A percentile compares a stretch with the other conserved stretches of the same genome.
Evolutionary conservation across 768 basidiomycete species (phyloP).

Genomic region (Brasilioporus rufonigricans): DNA sequence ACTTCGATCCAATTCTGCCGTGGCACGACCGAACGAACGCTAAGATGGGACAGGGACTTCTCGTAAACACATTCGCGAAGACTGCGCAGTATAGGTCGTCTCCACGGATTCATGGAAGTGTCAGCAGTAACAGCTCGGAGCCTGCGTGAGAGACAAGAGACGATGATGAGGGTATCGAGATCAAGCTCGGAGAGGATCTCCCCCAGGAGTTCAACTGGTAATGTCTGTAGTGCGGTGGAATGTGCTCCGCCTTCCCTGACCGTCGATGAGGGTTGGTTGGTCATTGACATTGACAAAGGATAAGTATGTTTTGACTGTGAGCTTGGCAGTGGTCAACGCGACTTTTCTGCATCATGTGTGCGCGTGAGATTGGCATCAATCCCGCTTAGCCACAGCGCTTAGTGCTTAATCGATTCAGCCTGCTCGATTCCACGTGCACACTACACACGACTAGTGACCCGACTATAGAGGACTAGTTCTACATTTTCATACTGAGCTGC

Average conservation of each 20-base stretch:
- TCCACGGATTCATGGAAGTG: slow-evolving; percentile 71
- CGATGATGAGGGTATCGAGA: slow-evolving; percentile 53
- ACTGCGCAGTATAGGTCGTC: slow-evolving; percentile 61
- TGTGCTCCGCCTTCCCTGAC: not conserved
- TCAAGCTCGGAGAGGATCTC: slow-evolving; percentile 70
- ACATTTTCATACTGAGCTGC: no score
- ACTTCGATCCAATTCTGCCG: slow-evolving; percentile 81
- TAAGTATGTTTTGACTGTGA: not conserved
- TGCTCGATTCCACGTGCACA: no score
- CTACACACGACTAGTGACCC: no score
- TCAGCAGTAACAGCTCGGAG: slow-evolving; percentile 61
- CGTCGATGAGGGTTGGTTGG: not conserved
- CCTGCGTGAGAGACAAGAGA: slow-evolving; percentile 60
- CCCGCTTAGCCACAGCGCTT: no score
- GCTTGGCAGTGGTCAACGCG: not conserved
- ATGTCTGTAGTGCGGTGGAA: slow-evolving; percentile 37
- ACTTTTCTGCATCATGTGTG: not conserved
- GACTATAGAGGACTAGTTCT: no score
- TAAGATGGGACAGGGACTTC: slow-evolving; percentile 51
- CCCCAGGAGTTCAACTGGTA: slow-evolving; percentile 78
- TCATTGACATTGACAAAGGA: not conserved
- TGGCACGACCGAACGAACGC: slow-evolving; percentile 62
- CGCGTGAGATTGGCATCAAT: no score
- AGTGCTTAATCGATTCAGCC: no score
- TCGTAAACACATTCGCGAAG: slow-evolving; percentile 50